Evolutionary conservation across 352 stramenopile species (phyloP).

Genomic region (Blastocystis sp.): DNA sequence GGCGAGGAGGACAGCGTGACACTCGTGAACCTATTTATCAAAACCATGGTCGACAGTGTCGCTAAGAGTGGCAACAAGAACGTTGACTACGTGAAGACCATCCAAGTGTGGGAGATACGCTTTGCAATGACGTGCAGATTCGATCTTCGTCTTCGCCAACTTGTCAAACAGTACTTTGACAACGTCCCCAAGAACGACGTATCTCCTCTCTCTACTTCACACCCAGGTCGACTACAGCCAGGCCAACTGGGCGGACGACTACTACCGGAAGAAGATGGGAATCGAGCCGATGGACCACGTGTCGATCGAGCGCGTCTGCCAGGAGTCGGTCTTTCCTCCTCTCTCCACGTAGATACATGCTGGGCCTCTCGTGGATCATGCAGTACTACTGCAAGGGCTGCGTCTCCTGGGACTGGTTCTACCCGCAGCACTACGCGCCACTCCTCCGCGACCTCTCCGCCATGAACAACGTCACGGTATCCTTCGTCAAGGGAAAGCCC

Average conservation of each 20-base stretch:
- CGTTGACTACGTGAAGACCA: conserved; percentile 25
- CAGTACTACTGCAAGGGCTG: conserved; percentile 95
- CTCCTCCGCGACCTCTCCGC: conserved; percentile 75
- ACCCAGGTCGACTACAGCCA: conserved; percentile 16
- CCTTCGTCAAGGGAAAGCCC: neutral
- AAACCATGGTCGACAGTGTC: conserved; percentile 33
- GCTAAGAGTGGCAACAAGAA: neutral
- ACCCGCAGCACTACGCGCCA: conserved; percentile 94
- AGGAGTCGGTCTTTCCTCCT: neutral
- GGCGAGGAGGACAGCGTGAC: conserved; percentile 31
- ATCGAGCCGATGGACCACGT: neutral
- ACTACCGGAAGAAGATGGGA: conserved; percentile 30
- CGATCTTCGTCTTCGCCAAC: conserved; percentile 38
- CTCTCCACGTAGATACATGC: conserved; percentile 83
- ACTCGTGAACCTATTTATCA: conserved; percentile 39
- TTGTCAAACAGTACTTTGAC: conserved; percentile 33
- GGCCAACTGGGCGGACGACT: neutral
- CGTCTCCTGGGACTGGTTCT: conserved; percentile 94
- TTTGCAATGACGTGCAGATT: neutral
- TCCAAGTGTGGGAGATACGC: neutral
- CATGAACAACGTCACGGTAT: conserved; percentile 49
- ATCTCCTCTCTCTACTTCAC: neutral
- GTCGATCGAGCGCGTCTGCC: conserved; percentile 34
- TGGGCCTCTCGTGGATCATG: conserved; percentile 97
- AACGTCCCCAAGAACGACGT: conserved; percentile 51